Evolutionary conservation across 164 flowering plant species (phyloP).

Genomic region (Pachysandra terminalis): DNA sequence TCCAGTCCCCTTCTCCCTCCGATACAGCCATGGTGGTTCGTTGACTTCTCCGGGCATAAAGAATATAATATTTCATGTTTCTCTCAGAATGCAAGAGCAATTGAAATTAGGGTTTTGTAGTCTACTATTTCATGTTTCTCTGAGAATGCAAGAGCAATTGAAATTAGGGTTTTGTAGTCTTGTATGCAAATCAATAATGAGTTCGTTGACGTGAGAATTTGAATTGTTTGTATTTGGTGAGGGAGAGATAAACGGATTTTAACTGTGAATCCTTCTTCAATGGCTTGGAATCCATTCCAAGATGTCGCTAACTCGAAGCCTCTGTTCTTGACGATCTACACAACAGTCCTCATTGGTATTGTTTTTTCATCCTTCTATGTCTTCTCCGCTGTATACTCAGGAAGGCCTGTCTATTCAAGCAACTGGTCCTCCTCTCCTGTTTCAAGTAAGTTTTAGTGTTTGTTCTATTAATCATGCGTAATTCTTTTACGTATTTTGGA

Average conservation of each 20-base stretch:
- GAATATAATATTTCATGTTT: too few species aligned
- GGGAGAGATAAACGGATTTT: too few species aligned
- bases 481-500: background rate
- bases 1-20: too few species aligned
- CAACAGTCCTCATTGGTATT: conserved; percentile 63
- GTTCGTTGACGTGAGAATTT: background rate
- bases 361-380: conserved; percentile 71
- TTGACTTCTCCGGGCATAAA: too few species aligned
- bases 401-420: conserved; percentile 18
- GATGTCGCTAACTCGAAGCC: conserved; percentile 60
- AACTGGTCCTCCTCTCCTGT: conserved; percentile 22
- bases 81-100: too few species aligned
- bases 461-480: background rate
- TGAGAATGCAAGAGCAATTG: background rate
- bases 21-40: too few species aligned
- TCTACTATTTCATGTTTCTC: too few species aligned
- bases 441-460: conserved; percentile 3
- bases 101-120: background rate
- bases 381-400: conserved; percentile 63
- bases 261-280: background rate
- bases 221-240: background rate
- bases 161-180: background rate
- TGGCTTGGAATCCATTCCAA: conserved; percentile 30
- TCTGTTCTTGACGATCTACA: conserved; percentile 72
- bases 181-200: background rate